phyloP scores from a whole-genome alignment of 2,329 filamentous ascomycete species.

The Botryosphaeria agaves region DNA sequence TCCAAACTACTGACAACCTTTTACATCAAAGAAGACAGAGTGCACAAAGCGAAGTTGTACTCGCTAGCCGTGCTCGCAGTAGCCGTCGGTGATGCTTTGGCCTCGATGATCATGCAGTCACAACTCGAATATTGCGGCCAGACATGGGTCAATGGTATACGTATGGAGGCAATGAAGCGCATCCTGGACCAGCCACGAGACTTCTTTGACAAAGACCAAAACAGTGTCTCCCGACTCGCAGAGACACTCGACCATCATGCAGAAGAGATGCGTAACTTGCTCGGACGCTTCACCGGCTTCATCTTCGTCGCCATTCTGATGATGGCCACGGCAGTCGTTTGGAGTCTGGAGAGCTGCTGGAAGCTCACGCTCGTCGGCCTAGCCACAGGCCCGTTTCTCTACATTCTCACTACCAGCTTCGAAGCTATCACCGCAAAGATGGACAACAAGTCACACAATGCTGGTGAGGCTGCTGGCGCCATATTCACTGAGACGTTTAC shows the following conservation, averaged over 20 bases:
- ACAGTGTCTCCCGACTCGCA: conserved; percentile 45
- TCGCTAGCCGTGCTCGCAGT: conserved; percentile 52
- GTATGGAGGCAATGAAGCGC: conserved; percentile 46
- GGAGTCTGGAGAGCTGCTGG: conserved; percentile 63
- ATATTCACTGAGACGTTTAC: conserved; percentile 60
- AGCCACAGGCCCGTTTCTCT: conserved; percentile 48
- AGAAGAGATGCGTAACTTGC: conserved; percentile 72
- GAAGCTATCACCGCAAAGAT: conserved; percentile 48
- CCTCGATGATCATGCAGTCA: conserved; percentile 51
- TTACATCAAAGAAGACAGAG: conserved; percentile 34
- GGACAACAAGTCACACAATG: conserved; percentile 51
- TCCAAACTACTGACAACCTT: conserved; percentile 56
- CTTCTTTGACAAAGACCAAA: conserved; percentile 60
- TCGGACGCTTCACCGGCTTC: conserved; percentile 61
- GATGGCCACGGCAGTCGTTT: conserved; percentile 49
- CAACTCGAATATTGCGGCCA: conserved; percentile 56
- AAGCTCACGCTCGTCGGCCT: conserved; percentile 64
- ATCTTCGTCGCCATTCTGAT: conserved; percentile 50
- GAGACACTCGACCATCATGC: conserved; percentile 64
- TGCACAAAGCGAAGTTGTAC: conserved; percentile 42
- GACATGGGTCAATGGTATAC: conserved; percentile 57
- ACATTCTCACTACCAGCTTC: conserved; percentile 47
- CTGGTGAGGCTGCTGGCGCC: conserved; percentile 39
- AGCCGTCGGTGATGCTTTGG: conserved; percentile 46
- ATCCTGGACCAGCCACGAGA: conserved; percentile 58